Base-by-base conservation (phyloP, 129 eudicot genomes). In the Smallanthus sonchifolius region DNA sequence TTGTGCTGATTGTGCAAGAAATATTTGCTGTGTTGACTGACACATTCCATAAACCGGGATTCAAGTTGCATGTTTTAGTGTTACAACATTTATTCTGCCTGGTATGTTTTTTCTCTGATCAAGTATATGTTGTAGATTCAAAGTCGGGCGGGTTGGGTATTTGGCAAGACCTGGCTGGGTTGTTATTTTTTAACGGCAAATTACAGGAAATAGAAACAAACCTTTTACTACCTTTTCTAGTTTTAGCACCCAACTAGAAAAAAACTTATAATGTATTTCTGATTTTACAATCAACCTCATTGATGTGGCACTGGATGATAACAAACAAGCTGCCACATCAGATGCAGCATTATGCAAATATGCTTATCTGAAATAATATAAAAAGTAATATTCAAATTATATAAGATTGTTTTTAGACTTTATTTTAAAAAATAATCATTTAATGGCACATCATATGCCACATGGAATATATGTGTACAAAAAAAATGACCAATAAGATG, bases 1-100 rank as follows among this genome's bases (percentile, higher is more conserved):
- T 88, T 80, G 75, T 88, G 87, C 79, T 85, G 55, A 95, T 95
- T 38, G 99, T 86, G 86, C 97, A 91, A 89, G 99, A 95, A 70
- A 91, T 95, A 10, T 95, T 95, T 85, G 99, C 99, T 61, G 99
- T 95, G 47, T 77, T 95, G 75, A 95, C 99, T 3, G 99, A 95
- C 84, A 95, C 99, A 35, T 95, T 95, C 47, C 99, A 95, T 67
- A 95, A 95, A 75, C 99, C 97, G 39, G 99, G 99, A 40, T 95
- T 95, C 73, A 95, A 95, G 84, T 75, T 95, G 83, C 99, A 95
- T 24, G 97, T 95, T 15, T 70, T 86, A 79, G 97, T 95, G 85
- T 86, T 95, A 63, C 99, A 91, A 74, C 87, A 89, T 76, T 77
- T 95, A 76, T 95, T 95, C 68, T 85, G 94, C 80, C 70, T 91